Evolutionary conservation across 257 asterid genomes (phyloP), one percentile per base, ranked within the genome.

Genomic region (Pogostemon cablin): DNA sequence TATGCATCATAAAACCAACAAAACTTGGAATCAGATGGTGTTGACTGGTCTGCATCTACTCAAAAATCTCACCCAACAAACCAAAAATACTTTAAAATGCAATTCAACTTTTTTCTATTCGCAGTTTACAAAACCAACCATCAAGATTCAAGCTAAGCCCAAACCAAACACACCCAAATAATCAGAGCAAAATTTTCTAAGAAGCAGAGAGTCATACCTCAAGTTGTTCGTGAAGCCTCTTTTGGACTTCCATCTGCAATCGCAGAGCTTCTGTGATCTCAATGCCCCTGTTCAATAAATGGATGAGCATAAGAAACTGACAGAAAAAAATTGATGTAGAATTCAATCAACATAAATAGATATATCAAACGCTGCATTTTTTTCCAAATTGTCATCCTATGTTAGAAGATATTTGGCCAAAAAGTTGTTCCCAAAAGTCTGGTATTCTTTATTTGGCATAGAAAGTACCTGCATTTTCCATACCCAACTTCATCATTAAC

Each of bases 211-310:
- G 9, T 10, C 67, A 68, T 84, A 90, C 98, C 95, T 90, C 97
- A 67, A 93, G 98, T 80, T 93, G 98, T 79, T 90, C 96, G n/a
- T 93, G 98, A 71, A 93, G 93, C 75, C 95, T 86, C 83, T 93
- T 93, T 79, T 93, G 98, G 71, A 93, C 98, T 78, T 93, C 98
- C 89, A 93, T 83, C 85, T 93, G 98, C 77, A 93, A 75, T 12
- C 96, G 85, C 69, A 93, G 75, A 38, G 98, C 98, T 85, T 93
- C 98, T 43, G 98, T 93, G 80, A 93, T 88, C 84, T 88, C 96
- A 64, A 90, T 84, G 49, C 96, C 96, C 82, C 98, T 92, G 85
- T 72, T 62, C 48, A 59, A 71, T 12, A 65, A 76, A 48, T 64
- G 25, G 41, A 63, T 48, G 37, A 39, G 77, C 73, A 61, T 44